phyloP scores from a whole-genome alignment of 106 monocot genomes.

The Phalaenopsis aphrodite region DNA sequence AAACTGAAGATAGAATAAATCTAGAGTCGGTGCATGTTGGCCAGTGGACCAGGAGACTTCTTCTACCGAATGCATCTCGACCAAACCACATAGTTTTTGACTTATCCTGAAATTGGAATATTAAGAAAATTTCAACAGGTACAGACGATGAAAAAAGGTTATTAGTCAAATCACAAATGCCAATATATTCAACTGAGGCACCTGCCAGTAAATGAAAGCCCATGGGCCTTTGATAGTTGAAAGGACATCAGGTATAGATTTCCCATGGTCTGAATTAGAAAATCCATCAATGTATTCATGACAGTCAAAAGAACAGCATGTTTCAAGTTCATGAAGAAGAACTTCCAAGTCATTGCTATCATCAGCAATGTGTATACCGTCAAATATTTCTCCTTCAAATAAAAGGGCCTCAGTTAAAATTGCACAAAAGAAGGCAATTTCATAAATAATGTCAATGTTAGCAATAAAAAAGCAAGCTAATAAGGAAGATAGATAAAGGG shows the following conservation, averaged over 20 bases:
- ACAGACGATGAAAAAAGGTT: neutral
- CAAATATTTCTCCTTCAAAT: constrained; percentile 87
- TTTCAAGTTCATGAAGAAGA: constrained; percentile 53
- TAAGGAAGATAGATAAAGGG: neutral
- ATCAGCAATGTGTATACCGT: constrained; percentile 55
- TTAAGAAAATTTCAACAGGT: neutral
- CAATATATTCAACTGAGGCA: constrained; percentile 10
- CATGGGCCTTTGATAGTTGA: constrained; percentile 89
- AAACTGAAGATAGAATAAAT: constrained; percentile 76
- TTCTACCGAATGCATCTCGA: constrained; percentile 90
- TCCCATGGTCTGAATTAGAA: constrained; percentile 23
- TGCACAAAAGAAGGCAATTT: neutral
- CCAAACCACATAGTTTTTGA: constrained; percentile 89
- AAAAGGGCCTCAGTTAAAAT: neutral
- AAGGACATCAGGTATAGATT: constrained; percentile 55
- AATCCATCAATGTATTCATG: constrained; percentile 9
- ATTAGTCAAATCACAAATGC: neutral
- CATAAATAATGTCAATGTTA: neutral
- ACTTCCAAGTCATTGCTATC: constrained; percentile 69
- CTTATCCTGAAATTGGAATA: constrained; percentile 29
- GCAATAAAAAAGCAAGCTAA: neutral
- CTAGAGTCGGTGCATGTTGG: constrained; percentile 50
- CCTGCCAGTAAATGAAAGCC: constrained; percentile 90
- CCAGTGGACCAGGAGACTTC: constrained; percentile 91
- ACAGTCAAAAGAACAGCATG: constrained; percentile 29